Evolutionary conservation across 441 rosid species (phyloP), one percentile per base, ranked within the genome.

Genomic region (Flueggea neowawraea): DNA sequence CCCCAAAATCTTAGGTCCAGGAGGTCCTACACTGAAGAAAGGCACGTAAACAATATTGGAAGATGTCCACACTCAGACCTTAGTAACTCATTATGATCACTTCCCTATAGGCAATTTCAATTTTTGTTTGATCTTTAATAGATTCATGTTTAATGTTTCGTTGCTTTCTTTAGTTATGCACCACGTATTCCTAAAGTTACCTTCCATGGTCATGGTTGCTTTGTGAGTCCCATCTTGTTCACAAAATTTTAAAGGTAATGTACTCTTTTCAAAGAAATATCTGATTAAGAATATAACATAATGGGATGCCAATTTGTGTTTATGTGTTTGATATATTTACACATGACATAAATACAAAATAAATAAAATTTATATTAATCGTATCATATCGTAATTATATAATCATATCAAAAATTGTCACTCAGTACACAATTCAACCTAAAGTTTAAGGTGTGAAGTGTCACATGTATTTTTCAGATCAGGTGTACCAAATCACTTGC

Each of bases 161-260:
- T 74, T 65, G 74, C 75, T 75, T 70, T 72, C 86, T 69, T 85
- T 79, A 15, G 52, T 62, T 81, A 51, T 53, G 69, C 69, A 78
- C 88, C 88, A 64, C 70, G 64, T 68, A 63, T 69, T 76, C 57
- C 11, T 33, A 85, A 83, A 85, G 84, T 52, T 62, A 58, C 64
- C 68, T 82, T 75, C 59, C 73, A 69, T 71, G 90, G 85, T 48
- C 65, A 57, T 65, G 69, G 31, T 71, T 75, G 33, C 48, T 61
- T 62, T 62, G 31, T 31, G 6, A 65, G 85, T 78, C 84, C 71
- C 80, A 67, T 81, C 79, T 50, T 10, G 14, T 47, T 11, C 50
- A 1, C 50, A 47, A 47, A n/a, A 10, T 11, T 47, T 47, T 10
- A 47, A 47, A 47, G 12, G 50, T 47, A 9, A 47, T 47, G 50